Evolutionary conservation across 805 yeast genomes (phyloP).

Genomic region (Barnettozyma botsteinii): DNA sequence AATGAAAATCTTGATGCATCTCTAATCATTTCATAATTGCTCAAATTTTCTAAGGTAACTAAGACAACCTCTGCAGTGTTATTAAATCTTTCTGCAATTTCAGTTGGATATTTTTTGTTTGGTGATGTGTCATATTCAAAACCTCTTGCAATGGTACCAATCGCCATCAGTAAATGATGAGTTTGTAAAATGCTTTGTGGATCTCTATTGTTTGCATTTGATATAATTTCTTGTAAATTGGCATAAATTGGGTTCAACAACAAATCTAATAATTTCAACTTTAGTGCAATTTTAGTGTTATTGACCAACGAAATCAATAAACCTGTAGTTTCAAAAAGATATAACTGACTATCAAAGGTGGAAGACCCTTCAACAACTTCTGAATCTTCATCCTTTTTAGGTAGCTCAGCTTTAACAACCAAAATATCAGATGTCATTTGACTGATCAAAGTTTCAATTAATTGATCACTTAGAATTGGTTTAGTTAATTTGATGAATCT

Average conservation of each 20-base stretch:
- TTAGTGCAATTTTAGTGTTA: constrained; percentile 38
- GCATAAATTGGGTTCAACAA: constrained; percentile 72
- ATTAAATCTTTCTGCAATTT: constrained; percentile 44
- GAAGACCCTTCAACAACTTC: constrained; percentile 43
- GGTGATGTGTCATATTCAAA: constrained; percentile 38
- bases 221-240: constrained; percentile 62
- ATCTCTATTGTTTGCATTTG: constrained; percentile 32
- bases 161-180: constrained; percentile 81
- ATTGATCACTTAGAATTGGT: constrained; percentile 48
- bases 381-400: constrained; percentile 50
- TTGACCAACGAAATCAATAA: constrained; percentile 52
- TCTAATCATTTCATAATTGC: constrained; percentile 61
- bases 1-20: constrained; percentile 84
- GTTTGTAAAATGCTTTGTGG: constrained; percentile 57
- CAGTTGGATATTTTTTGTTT: constrained; percentile 31
- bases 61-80: constrained; percentile 77
- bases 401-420: constrained; percentile 48
- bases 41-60: constrained; percentile 74
- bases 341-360: constrained; percentile 70
- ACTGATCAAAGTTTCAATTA: constrained; percentile 51
- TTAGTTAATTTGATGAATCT: constrained; percentile 75
- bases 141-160: constrained; percentile 88
- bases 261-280: constrained; percentile 47
- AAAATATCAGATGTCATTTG: constrained; percentile 57
- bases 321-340: constrained; percentile 84